Conservation (phyloP, 2,329 filamentous ascomycete genomes). For the Clonostachys rhizophaga region DNA sequence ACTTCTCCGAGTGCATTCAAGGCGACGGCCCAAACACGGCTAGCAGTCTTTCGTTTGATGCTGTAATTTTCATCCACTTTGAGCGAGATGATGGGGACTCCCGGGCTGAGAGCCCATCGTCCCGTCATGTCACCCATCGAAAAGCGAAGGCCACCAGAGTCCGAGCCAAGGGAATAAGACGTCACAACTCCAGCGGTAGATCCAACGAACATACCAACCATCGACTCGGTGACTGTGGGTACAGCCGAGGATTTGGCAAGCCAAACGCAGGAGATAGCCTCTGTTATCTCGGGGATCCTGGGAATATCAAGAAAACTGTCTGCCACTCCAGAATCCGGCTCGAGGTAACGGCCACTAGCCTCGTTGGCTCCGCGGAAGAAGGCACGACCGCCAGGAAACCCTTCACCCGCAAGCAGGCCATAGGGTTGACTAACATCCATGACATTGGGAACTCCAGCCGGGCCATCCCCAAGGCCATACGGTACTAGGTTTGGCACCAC, state of each 20-base stretch:
- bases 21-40: slow-evolving; percentile 85
- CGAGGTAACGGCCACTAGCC: slow-evolving; percentile 71
- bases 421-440: slow-evolving; percentile 89
- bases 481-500: slow-evolving; percentile 67
- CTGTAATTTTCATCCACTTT: slow-evolving; percentile 81
- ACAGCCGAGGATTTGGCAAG: slow-evolving; percentile 78
- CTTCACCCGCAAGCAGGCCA: slow-evolving; percentile 81
- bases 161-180: slow-evolving; percentile 69
- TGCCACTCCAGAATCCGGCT: slow-evolving; percentile 52
- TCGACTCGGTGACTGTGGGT: slow-evolving; percentile 66
- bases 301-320: slow-evolving; percentile 71
- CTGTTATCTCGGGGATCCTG: slow-evolving; percentile 62
- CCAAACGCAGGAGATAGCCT: slow-evolving; percentile 79
- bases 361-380: slow-evolving; percentile 75
- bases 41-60: slow-evolving; percentile 60
- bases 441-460: slow-evolving; percentile 74
- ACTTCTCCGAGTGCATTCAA: slow-evolving; percentile 91
- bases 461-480: slow-evolving; percentile 75
- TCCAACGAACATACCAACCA: slow-evolving; percentile 78
- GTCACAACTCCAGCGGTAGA: slow-evolving; percentile 81
- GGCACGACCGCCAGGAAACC: slow-evolving; percentile 74
- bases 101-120: slow-evolving; percentile 86
- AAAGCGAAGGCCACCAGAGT: slow-evolving; percentile 54
- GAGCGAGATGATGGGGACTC: slow-evolving; percentile 84
- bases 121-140: slow-evolving; percentile 76